Percentiles rank a stretch among this genome's conserved stretches.
Evolutionary conservation across 495 filamentous ascomycete genomes (phyloP).

Genomic region (Podospora anserina): DNA sequence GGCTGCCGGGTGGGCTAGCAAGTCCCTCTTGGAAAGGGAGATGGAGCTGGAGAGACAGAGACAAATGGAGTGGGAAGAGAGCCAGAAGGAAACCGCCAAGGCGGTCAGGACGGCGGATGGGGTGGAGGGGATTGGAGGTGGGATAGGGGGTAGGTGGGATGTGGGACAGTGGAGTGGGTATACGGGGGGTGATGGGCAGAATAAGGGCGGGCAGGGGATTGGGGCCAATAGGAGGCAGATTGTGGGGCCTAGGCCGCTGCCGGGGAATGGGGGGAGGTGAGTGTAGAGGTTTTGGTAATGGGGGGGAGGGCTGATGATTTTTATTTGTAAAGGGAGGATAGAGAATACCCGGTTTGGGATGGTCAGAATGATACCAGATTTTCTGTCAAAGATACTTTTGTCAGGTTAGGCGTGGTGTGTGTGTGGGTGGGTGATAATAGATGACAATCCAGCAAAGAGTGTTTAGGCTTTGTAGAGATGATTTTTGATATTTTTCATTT

Average conservation of each 20-base stretch:
- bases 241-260: conserved; percentile 68
- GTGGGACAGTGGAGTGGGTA: conserved; percentile 83
- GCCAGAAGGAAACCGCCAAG: conserved; percentile 68
- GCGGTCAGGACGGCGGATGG: conserved; percentile 49
- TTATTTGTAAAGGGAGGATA: neutral
- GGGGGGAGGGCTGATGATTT: neutral
- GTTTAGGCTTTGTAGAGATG: no score
- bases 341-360: neutral
- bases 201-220: conserved; percentile 65
- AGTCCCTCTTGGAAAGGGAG: conserved; percentile 85
- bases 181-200: conserved; percentile 80
- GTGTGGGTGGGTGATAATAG: no score
- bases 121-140: conserved; percentile 54
- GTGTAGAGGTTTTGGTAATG: neutral
- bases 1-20: conserved; percentile 71
- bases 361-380: neutral
- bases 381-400: no score
- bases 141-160: conserved; percentile 68
- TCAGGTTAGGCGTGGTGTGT: no score
- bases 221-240: conserved; percentile 77
- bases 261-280: conserved; percentile 13
- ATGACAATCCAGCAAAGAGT: no score
- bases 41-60: conserved; percentile 94
- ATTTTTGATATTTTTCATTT: no score
- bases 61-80: conserved; percentile 91